Percentiles rank a stretch among this genome's conserved stretches.
These are phyloP conservation scores for Monocercomonoides exilis DNA, from an alignment of 78 protist genomes.

Conservation along the genomic window DNA sequence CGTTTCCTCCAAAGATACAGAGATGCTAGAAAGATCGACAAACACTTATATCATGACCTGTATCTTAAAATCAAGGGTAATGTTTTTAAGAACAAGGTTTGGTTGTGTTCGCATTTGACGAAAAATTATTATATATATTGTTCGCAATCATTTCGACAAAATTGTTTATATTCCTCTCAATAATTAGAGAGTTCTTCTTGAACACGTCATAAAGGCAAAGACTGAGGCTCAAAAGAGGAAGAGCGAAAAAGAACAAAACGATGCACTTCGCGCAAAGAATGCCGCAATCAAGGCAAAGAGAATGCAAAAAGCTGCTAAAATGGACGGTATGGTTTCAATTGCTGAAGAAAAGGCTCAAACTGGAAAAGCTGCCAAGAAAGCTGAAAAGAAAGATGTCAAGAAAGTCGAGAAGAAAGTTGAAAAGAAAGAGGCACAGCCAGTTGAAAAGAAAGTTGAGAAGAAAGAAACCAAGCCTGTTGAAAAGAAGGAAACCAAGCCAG, in stretches of 20 bases:
- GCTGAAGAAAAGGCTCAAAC: too few relatives aligned
- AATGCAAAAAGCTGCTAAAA: neutral
- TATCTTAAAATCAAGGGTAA: constrained; percentile 95
- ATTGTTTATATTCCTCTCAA: too few relatives aligned
- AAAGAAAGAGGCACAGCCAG: too few relatives aligned
- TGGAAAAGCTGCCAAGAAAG: too few relatives aligned
- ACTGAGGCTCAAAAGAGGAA: constrained; percentile 70
- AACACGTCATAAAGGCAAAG: constrained; percentile 79
- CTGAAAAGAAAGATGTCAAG: too few relatives aligned
- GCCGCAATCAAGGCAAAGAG: neutral
- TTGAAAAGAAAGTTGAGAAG: too few relatives aligned
- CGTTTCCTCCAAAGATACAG: constrained; percentile 92
- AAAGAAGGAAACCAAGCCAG: too few relatives aligned
- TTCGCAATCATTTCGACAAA: too few relatives aligned
- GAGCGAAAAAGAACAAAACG: constrained; percentile 76
- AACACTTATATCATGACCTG: constrained; percentile 76
- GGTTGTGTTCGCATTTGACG: neutral
- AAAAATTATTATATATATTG: too few relatives aligned
- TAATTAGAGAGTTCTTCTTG: constrained; percentile 84
- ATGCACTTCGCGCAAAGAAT: constrained; percentile 78
- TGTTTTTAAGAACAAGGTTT: constrained; percentile 88
- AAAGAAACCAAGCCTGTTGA: too few relatives aligned
- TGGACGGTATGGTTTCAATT: neutral
- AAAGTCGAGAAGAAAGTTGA: too few relatives aligned
- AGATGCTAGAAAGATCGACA: constrained; percentile 87